Base-by-base conservation (phyloP, 441 rosid species). In the Pelargonium myrrhifolium region DNA sequence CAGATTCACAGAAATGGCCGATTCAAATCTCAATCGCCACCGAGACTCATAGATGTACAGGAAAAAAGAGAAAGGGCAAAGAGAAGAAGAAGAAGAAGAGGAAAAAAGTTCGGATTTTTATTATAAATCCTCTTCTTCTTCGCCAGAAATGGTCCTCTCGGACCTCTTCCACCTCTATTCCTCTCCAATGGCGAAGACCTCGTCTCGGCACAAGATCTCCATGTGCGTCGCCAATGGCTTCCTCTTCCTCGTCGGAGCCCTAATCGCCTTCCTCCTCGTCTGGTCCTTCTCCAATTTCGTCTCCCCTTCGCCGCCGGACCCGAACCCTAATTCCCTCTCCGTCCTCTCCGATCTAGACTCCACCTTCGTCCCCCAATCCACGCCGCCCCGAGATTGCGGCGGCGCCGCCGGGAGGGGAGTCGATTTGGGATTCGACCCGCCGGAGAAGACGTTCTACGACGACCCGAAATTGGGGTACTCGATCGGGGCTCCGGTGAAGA, bases 381-480 rank as follows among this genome's bases (percentile, higher is more conserved):
- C 6, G 70, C 9, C 14, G 7, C 58, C 20, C 6, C 28, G 0
- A 1, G 22, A 20, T 21, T 15, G 58, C 6, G 1, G 64, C 69
- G 39, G 26, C 62, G 68, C 39, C 10, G 8, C 21, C 70, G 63
- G 8, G 5, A 74, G 72, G 20, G 77, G 80, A 9, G 80, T 76
- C 10, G 72, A 84, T 60, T 71, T 80, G 24, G 64, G 68, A 12
- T 75, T 61, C 62, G 96, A 92, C 77, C 86, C 97, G 0, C 80
- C 82, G 0, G 85, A 76, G 1, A 6, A 66, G 6, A 77, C 86
- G 5, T 92, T 84, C 69, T 92, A 89, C 79, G 98, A 92, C 35
- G 93, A 91, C 43, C 89, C 87, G 10, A 85, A 80, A 12, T 15
- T 89, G 72, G 65, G 86, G 28, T 89, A 89, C 58, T 71, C 86